A percentile compares a stretch with the other conserved stretches of the same genome.
phyloP scores from a whole-genome alignment of 1,284 basidiomycete genomes.

The Austroboletus niveus region DNA sequence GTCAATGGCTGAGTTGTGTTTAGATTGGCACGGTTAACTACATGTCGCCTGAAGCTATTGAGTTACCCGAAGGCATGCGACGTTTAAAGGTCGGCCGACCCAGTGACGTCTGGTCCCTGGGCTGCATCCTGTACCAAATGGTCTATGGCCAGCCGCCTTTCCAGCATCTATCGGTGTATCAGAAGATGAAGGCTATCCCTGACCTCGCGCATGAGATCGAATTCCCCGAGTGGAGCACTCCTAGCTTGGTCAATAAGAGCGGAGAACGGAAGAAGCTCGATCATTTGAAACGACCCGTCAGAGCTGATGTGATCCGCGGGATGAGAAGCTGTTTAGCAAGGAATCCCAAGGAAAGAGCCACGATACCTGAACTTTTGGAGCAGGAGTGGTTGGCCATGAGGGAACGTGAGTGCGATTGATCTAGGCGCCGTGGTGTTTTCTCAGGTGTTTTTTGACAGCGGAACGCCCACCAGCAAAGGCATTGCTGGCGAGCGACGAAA shows the following conservation, averaged over 20 bases:
- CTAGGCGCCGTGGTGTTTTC: conserved; percentile 12
- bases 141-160: conserved; percentile 94
- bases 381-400: conserved; percentile 66
- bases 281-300: conserved; percentile 63
- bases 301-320: conserved; percentile 65
- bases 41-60: conserved; percentile 94
- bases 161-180: conserved; percentile 76
- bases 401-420: conserved; percentile 39
- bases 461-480: conserved; percentile 31
- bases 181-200: conserved; percentile 88
- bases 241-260: conserved; percentile 41
- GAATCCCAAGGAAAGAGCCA: conserved; percentile 72
- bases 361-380: conserved; percentile 74
- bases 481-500: conserved; percentile 52
- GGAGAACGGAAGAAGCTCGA: conserved; percentile 50
- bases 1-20: conserved; percentile 5
- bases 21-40: conserved; percentile 94
- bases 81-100: conserved; percentile 82
- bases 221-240: conserved; percentile 59
- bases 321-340: conserved; percentile 76
- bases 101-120: conserved; percentile 95
- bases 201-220: conserved; percentile 71
- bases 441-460: conserved; percentile 18
- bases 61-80: conserved; percentile 74
- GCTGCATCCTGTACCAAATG: conserved; percentile 98